Evolutionary conservation across 768 basidiomycete species (phyloP).

Genomic region (Pleurotus giganteus): DNA sequence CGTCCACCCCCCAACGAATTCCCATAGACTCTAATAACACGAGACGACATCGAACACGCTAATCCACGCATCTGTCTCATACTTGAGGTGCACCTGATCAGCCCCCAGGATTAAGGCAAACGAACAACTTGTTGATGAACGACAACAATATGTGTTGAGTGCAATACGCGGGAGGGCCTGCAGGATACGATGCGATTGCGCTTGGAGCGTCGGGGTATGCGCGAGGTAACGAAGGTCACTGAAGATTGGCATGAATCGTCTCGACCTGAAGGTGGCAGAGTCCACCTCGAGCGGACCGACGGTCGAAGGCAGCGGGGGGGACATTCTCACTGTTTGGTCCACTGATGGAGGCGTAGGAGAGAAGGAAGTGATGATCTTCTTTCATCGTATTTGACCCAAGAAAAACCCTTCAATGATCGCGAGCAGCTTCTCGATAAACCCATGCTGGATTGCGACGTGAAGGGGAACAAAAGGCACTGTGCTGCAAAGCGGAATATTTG

Average conservation of each 20-base stretch:
- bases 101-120: constrained; percentile 83
- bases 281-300: constrained; percentile 65
- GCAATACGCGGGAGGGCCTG: constrained; percentile 17
- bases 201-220: constrained; percentile 77
- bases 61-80: constrained; percentile 96
- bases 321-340: constrained; percentile 8
- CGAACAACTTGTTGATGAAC: constrained; percentile 81
- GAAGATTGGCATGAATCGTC: constrained; percentile 95
- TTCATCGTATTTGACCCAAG: constrained; percentile 81
- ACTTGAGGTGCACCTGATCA: constrained; percentile 83
- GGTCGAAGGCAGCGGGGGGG: constrained; percentile 16
- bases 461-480: constrained; percentile 84
- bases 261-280: constrained; percentile 85
- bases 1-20: constrained; percentile 67
- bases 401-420: constrained; percentile 89
- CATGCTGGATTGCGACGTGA: constrained; percentile 72
- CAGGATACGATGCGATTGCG: constrained; percentile 64
- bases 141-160: constrained; percentile 1
- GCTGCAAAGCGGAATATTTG: constrained; percentile 88
- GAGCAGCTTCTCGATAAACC: constrained; percentile 74
- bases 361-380: constrained; percentile 50
- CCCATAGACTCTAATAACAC: constrained; percentile 87
- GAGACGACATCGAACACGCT: constrained; percentile 94
- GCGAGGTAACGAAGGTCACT: constrained; percentile 85
- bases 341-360: constrained; percentile 23